Percentiles rank a stretch among this genome's conserved stretches.
Evolutionary conservation across 768 basidiomycete species (phyloP).

Genomic region (Sporobolomyces roseus): DNA sequence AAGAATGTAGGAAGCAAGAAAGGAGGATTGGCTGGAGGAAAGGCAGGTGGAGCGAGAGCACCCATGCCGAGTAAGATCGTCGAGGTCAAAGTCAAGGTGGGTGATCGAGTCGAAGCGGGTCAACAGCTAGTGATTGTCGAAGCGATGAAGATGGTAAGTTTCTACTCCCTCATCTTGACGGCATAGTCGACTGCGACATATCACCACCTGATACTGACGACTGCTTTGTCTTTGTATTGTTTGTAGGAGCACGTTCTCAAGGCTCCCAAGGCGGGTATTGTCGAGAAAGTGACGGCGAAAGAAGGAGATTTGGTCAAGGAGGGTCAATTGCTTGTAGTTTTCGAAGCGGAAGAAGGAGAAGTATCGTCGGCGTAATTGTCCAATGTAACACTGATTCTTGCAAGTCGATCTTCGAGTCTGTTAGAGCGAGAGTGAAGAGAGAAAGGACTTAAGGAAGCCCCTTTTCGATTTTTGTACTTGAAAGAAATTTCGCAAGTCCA

Average conservation of each 20-base stretch:
- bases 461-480: neutral
- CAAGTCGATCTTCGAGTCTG: neutral
- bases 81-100: slow-evolving; percentile 72
- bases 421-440: neutral
- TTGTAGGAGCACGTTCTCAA: slow-evolving; percentile 73
- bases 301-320: slow-evolving; percentile 92
- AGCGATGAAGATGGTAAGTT: slow-evolving; percentile 79
- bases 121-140: slow-evolving; percentile 79
- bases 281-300: slow-evolving; percentile 67
- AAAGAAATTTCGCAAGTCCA: no score
- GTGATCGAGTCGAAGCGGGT: slow-evolving; percentile 73
- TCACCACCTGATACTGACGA: no score
- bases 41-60: slow-evolving; percentile 65
- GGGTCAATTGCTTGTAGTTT: slow-evolving; percentile 67
- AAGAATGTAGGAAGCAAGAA: slow-evolving; percentile 3
- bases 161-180: no score
- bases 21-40: slow-evolving; percentile 3
- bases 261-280: slow-evolving; percentile 64
- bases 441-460: neutral
- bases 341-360: slow-evolving; percentile 25
- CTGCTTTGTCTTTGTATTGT: neutral
- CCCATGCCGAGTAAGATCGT: slow-evolving; percentile 66
- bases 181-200: no score
- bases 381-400: neutral
- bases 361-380: neutral